Conservation (phyloP, 2,329 filamentous ascomycete species). For the Neofusicoccum cordaticola region DNA sequence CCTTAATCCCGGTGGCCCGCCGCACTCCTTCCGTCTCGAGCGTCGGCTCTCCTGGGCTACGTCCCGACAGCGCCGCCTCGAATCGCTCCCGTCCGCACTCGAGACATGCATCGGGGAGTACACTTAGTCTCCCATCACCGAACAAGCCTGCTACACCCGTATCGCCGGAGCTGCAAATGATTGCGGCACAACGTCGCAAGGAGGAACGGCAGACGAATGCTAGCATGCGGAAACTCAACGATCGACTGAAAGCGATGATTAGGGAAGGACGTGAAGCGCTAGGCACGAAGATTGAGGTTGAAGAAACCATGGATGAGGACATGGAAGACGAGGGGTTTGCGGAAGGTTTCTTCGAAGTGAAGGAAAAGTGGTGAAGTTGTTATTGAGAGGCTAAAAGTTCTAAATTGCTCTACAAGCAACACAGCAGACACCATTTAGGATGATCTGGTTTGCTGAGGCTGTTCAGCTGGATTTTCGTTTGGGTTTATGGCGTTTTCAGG, state of each 20-base stretch:
- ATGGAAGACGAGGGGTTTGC: constrained; percentile 31
- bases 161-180: constrained; percentile 67
- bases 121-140: constrained; percentile 19
- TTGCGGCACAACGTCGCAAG: constrained; percentile 67
- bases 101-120: background rate
- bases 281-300: constrained; percentile 48
- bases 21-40: constrained; percentile 16
- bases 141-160: constrained; percentile 29
- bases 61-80: constrained; percentile 3
- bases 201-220: constrained; percentile 78
- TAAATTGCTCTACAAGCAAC: constrained; percentile 1
- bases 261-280: constrained; percentile 83
- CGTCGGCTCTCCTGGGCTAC: constrained; percentile 16
- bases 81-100: constrained; percentile 9
- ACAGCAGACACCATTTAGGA: background rate
- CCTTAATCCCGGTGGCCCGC: constrained; percentile 4
- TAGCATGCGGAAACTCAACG: constrained; percentile 75
- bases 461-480: background rate
- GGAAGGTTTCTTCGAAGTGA: constrained; percentile 20
- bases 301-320: constrained; percentile 28
- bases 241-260: constrained; percentile 80
- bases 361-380: constrained; percentile 14
- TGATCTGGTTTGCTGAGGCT: background rate
- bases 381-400: background rate
- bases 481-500: constrained; percentile 7